Conservation (phyloP, 164 flowering plant genomes). For the Nymphaea colorata region DNA sequence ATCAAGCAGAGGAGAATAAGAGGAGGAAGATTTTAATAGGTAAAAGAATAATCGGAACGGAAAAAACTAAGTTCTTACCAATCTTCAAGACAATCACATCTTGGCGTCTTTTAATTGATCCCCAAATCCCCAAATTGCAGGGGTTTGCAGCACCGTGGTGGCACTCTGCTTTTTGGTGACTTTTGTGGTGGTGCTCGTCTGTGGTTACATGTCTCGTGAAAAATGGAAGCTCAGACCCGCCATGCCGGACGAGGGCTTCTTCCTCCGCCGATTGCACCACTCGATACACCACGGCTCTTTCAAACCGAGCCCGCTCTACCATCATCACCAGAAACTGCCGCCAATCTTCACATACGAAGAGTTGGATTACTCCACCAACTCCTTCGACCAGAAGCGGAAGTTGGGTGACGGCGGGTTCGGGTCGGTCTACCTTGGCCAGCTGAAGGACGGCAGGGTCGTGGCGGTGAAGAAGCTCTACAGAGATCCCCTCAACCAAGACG, state of each 20-base stretch:
- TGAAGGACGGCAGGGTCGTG: slow-evolving; percentile 41
- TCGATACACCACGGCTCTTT: slow-evolving; percentile 41
- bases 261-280: background rate
- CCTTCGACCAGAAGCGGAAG: slow-evolving; percentile 62
- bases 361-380: slow-evolving; percentile 57
- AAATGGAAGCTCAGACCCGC: slow-evolving; percentile 5
- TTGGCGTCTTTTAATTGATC: background rate
- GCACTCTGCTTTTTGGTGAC: background rate
- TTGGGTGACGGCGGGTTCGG: slow-evolving; percentile 97
- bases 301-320: slow-evolving; percentile 38
- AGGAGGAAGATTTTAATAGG: background rate
- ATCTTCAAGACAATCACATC: background rate
- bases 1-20: background rate
- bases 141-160: background rate
- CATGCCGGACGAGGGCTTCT: slow-evolving; percentile 18
- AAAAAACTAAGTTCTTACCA: background rate
- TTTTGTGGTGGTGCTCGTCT: background rate
- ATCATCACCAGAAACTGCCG: slow-evolving; percentile 58
- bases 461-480: slow-evolving; percentile 81
- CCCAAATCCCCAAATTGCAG: background rate
- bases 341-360: slow-evolving; percentile 83
- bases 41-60: background rate
- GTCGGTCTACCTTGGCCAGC: slow-evolving; percentile 63
- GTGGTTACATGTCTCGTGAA: slow-evolving; percentile 11
- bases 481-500: slow-evolving; percentile 14